Conservation (phyloP, 129 eudicot species). For the Flaveria sonorensis region DNA sequence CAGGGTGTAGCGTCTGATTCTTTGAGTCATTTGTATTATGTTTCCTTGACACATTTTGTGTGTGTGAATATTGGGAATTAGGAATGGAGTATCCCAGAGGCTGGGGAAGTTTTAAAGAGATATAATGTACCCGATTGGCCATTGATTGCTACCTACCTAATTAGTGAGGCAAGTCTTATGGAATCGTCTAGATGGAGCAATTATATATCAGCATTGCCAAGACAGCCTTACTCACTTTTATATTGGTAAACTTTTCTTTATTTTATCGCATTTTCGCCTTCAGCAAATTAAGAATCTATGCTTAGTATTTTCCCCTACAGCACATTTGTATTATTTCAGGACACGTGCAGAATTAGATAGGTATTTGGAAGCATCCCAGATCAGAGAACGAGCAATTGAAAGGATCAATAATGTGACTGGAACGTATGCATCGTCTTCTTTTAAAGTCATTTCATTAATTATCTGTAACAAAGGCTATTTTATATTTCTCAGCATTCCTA, state of each 20-base stretch:
- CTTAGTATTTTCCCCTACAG: constrained; percentile 78
- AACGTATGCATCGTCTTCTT: constrained; percentile 61
- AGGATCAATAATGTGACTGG: constrained; percentile 85
- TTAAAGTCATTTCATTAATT: neutral
- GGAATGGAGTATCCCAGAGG: constrained; percentile 91
- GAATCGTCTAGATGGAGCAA: constrained; percentile 84
- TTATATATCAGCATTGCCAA: constrained; percentile 90
- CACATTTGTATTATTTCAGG: constrained; percentile 79
- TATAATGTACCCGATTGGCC: constrained; percentile 97
- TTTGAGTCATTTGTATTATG: neutral
- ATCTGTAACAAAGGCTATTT: neutral
- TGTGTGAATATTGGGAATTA: constrained; percentile 27
- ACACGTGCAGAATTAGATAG: constrained; percentile 88
- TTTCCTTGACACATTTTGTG: neutral
- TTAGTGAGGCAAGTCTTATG: constrained; percentile 79
- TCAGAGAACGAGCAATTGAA: constrained; percentile 87
- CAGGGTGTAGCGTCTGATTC: neutral
- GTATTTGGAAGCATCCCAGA: constrained; percentile 91
- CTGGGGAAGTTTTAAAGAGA: constrained; percentile 72
- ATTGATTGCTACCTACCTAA: constrained; percentile 84
- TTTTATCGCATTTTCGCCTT: neutral
- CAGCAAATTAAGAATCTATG: constrained; percentile 38
- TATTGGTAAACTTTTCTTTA: constrained; percentile 61
- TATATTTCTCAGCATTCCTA: neutral
- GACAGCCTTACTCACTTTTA: constrained; percentile 92